Evolutionary conservation across 441 rosid genomes (phyloP).

Genomic region (Gossypium schwendimanii): DNA sequence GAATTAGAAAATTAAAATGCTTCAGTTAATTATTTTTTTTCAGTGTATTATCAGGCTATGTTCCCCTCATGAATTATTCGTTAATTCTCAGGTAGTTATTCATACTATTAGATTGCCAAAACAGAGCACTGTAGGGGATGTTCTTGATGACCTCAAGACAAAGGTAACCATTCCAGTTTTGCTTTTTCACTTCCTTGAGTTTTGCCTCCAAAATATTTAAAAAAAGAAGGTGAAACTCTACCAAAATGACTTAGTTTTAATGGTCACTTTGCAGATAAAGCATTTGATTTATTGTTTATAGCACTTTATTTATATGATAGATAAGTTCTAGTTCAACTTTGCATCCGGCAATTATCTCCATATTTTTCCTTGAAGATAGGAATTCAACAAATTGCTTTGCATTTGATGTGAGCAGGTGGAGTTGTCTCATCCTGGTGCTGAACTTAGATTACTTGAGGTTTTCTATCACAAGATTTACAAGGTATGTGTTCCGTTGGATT

Average conservation of each 20-base stretch:
- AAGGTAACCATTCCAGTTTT: constrained; percentile 33
- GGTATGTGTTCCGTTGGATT: constrained; percentile 33
- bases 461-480: constrained; percentile 89
- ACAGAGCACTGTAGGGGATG: constrained; percentile 73
- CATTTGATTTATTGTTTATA: neutral
- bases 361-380: constrained; percentile 2
- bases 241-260: neutral
- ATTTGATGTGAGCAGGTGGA: constrained; percentile 52
- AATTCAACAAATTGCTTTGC: constrained; percentile 5
- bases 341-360: neutral
- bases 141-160: constrained; percentile 56
- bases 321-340: neutral
- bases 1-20: constrained; percentile 7
- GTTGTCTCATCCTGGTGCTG: constrained; percentile 79
- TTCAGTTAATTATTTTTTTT: constrained; percentile 12
- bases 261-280: neutral
- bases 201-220: neutral
- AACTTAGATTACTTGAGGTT: constrained; percentile 87
- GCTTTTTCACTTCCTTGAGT: neutral
- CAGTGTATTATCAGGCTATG: constrained; percentile 9
- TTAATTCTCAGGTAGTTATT: constrained; percentile 43
- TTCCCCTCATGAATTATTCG: constrained; percentile 14
- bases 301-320: neutral
- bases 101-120: constrained; percentile 66
- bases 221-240: neutral